Conservation (phyloP, 352 stramenopile genomes). For the Phytophthora fragariaefolia region DNA sequence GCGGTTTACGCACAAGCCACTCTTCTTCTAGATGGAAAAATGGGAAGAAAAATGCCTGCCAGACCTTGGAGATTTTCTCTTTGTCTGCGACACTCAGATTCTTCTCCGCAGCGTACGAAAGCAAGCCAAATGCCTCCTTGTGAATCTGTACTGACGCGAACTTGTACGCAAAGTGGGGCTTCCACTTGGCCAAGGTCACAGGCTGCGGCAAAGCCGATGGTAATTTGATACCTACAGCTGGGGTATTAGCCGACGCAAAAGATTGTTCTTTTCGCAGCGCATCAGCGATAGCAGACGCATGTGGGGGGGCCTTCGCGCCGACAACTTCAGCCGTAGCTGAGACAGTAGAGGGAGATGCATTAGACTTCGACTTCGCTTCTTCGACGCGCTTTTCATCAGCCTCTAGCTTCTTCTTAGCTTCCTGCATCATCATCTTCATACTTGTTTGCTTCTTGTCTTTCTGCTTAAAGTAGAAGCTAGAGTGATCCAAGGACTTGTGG, state of each 20-base stretch:
- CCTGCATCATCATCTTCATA: constrained; percentile 93
- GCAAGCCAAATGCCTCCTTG: constrained; percentile 82
- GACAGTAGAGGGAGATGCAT: constrained; percentile 32
- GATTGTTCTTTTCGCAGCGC: constrained; percentile 68
- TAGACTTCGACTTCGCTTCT: constrained; percentile 36
- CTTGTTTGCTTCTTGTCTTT: constrained; percentile 98
- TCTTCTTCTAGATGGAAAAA: constrained; percentile 87
- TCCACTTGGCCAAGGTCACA: constrained; percentile 41
- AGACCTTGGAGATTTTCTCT: constrained; percentile 86
- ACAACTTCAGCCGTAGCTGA: constrained; percentile 32
- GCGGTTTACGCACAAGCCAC: constrained; percentile 82
- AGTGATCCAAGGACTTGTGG: constrained; percentile 99
- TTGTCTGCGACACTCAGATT: constrained; percentile 82
- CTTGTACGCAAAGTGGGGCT: constrained; percentile 79
- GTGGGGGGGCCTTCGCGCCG: constrained; percentile 41
- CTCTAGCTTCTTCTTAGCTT: constrained; percentile 88
- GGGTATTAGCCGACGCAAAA: constrained; percentile 8
- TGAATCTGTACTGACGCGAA: constrained; percentile 82
- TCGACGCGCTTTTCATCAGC: constrained; percentile 55
- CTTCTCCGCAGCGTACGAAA: constrained; percentile 86
- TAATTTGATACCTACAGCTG: constrained; percentile 8
- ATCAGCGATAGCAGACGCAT: constrained; percentile 65
- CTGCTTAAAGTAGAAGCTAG: constrained; percentile 98
- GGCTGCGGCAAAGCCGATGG: constrained; percentile 12
- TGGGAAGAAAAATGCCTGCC: constrained; percentile 85